Evolutionary conservation across 116 monocot species (phyloP), one percentile per base, ranked within the genome.

Genomic region (Phalaenopsis hybrid): DNA sequence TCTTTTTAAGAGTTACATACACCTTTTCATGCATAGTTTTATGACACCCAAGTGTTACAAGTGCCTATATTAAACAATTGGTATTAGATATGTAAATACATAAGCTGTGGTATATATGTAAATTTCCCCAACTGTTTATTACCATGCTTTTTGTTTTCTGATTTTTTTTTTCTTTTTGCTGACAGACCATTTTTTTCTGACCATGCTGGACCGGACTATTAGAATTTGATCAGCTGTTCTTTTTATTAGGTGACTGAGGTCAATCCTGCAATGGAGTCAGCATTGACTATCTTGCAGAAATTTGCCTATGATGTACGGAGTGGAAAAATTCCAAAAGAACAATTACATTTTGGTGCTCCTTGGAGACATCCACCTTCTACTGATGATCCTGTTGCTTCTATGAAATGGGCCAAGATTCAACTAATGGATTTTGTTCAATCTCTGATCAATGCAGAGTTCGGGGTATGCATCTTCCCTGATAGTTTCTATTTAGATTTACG

Each of bases 391-490:
- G 75, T 41, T 76, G 63, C 84, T 44, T 85, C 85, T 81, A 68
- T 81, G 25, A 89, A 82, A 70, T 98, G 98, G 98, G 89, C 98
- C 37, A 98, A 92, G 81, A 84, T 98, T 89, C 95, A 98, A 43
- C 82, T 98, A 6, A 92, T 95, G 90, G 98, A 98, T 86, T 98
- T 93, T 79, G 87, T 95, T 74, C 98, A 98, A 68, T 98, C 95
- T 20, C 78, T 93, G 59, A 90, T 91, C 70, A 95, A 98, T 82
- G 82, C 93, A 37, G 93, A 93, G 75, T 98, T 93, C 84, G 98
- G 98, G 89, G 98, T 98, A 85, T 81, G 79, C 6, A 25, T 21
- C 59, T 81, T 74, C 81, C 41, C 33, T 67, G 7, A 75, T 67
- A 10, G 23, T 67, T 25, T 7, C 57, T 65, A 43, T 73, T 73